Evolutionary conservation across 208 protist species (phyloP).

Genomic region (Herpetomonas samuelpessoai): DNA sequence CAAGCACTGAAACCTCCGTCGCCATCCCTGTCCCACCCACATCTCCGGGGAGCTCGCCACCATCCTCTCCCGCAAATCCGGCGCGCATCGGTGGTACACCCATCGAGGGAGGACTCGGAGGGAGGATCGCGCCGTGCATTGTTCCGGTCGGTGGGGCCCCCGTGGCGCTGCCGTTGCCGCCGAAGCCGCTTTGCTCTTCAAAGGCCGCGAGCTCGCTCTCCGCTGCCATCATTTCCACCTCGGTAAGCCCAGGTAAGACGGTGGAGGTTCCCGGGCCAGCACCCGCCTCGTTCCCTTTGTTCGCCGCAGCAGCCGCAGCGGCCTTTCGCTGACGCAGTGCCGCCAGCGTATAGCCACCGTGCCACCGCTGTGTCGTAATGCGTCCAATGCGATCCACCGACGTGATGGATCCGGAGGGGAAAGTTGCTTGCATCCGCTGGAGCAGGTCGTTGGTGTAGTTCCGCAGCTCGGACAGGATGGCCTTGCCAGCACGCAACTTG

Average conservation of each 20-base stretch:
- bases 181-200: conserved; percentile 11
- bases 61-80: not conserved
- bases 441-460: conserved; percentile 55
- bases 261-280: conserved; percentile 1
- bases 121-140: too few species aligned
- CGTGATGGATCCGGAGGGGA: conserved; percentile 70
- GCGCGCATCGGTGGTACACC: not conserved
- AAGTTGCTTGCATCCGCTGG: conserved; percentile 67
- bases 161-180: not conserved
- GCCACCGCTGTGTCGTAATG: conserved; percentile 81
- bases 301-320: conserved; percentile 5
- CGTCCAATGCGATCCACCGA: conserved; percentile 84
- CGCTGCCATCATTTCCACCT: conserved; percentile 46
- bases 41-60: not conserved
- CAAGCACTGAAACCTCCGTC: too few species aligned
- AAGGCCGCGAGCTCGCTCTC: conserved; percentile 49
- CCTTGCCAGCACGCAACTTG: conserved; percentile 75
- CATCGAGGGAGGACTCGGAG: too few species aligned
- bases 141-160: too few species aligned
- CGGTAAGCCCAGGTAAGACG: conserved; percentile 20
- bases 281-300: not conserved
- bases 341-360: conserved; percentile 81
- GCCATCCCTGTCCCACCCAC: not conserved
- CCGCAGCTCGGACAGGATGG: conserved; percentile 72
- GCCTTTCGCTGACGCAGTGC: conserved; percentile 55